phyloP scores from a whole-genome alignment of 441 rosid genomes.

The Aquilaria agallochum region DNA sequence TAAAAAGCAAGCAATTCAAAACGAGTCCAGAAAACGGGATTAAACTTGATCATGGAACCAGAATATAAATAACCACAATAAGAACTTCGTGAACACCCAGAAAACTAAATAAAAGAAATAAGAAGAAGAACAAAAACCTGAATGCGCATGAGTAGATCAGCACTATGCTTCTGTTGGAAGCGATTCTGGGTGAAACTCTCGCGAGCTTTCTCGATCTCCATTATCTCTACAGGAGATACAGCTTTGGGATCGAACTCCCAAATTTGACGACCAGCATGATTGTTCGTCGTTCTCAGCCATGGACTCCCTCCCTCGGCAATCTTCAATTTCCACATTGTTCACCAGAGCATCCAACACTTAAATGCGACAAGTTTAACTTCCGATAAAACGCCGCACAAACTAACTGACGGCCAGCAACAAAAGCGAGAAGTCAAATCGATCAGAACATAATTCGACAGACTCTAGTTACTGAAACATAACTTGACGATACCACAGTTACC shows the following conservation, averaged over 20 bases:
- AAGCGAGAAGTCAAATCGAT: too few relatives aligned
- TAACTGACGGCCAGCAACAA: too few relatives aligned
- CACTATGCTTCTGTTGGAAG: constrained; percentile 55
- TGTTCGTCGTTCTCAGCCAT: constrained; percentile 61
- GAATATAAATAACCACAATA: not conserved
- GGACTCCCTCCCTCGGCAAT: constrained; percentile 71
- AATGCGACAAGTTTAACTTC: not conserved
- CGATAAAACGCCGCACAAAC: too few relatives aligned
- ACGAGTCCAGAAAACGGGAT: not conserved
- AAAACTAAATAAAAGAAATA: constrained; percentile 2
- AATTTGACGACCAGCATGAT: constrained; percentile 64
- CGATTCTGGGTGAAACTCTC: constrained; percentile 38
- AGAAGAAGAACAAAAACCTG: constrained; percentile 33
- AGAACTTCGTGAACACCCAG: not conserved
- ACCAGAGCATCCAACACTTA: not conserved
- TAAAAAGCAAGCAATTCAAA: constrained; percentile 7
- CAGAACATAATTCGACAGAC: too few relatives aligned
- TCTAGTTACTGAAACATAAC: too few relatives aligned
- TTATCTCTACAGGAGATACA: constrained; percentile 61
- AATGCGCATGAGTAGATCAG: constrained; percentile 77
- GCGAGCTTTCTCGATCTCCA: constrained; percentile 52
- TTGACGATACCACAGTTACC: too few relatives aligned
- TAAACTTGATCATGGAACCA: not conserved
- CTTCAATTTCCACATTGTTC: constrained; percentile 70
- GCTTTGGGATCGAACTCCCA: constrained; percentile 80